Percentiles rank a stretch among this genome's conserved stretches.
phyloP scores from a whole-genome alignment of 1,139 yeast species.

The Sporopachydermia cereana region DNA sequence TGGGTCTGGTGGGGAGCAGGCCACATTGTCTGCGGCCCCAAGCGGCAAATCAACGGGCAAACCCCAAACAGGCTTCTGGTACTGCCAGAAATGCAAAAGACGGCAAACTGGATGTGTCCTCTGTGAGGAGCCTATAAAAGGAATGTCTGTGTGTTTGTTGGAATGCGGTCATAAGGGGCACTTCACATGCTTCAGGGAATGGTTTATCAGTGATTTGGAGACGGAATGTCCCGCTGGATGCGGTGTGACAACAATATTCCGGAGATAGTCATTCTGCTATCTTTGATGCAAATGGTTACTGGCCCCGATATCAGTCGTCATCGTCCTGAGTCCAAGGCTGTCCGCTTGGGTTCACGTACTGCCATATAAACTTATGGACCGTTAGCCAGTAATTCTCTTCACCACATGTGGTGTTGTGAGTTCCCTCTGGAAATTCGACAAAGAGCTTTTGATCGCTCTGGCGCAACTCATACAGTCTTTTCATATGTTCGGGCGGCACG shows the following conservation, averaged over 20 bases:
- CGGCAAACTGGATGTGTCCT: constrained; percentile 62
- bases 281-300: constrained; percentile 30
- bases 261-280: constrained; percentile 44
- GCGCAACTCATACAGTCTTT: constrained; percentile 39
- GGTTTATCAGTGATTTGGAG: constrained; percentile 62
- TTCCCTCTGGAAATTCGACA: constrained; percentile 43
- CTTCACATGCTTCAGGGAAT: constrained; percentile 60
- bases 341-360: constrained; percentile 24
- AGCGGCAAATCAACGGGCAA: constrained; percentile 19
- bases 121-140: constrained; percentile 70
- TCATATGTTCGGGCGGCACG: constrained; percentile 85
- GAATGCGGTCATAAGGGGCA: constrained; percentile 88
- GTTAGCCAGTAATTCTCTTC: constrained; percentile 69
- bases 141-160: constrained; percentile 54
- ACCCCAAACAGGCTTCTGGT: constrained; percentile 59
- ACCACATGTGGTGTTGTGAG: constrained; percentile 70
- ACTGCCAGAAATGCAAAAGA: constrained; percentile 59
- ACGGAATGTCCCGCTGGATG: constrained; percentile 80
- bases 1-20: constrained; percentile 41
- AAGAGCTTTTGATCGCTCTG: constrained; percentile 27
- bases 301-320: constrained; percentile 32
- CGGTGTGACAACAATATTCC: constrained; percentile 30
- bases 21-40: constrained; percentile 23
- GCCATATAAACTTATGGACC: constrained; percentile 42
- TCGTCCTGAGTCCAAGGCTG: constrained; percentile 26